Evolutionary conservation across 176 grass and related monocot species (phyloP).

Genomic region (Zoysia japonica): DNA sequence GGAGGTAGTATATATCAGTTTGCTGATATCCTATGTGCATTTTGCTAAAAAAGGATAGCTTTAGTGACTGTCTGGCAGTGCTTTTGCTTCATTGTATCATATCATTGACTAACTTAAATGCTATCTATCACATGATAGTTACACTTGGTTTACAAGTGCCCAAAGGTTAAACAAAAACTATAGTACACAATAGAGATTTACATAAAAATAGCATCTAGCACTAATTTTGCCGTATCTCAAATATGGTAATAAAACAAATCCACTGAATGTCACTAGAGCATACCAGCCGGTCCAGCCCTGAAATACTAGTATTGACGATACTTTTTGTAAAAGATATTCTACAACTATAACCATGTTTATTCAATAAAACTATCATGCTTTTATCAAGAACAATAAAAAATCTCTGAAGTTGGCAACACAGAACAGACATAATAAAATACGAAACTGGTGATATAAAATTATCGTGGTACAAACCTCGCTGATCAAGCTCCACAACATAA

Average conservation of each 20-base stretch:
- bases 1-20: background rate
- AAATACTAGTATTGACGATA: background rate
- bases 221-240: background rate
- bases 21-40: background rate
- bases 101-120: background rate
- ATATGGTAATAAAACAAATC: background rate
- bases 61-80: background rate
- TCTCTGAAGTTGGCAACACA: background rate
- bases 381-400: background rate
- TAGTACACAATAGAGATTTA: background rate
- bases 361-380: constrained; percentile 12
- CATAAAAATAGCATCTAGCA: background rate
- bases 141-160: background rate
- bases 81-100: background rate
- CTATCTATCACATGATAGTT: background rate
- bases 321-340: background rate
- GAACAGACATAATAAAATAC: background rate
- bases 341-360: background rate
- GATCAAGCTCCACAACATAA: constrained; percentile 70
- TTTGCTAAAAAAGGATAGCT: too few species aligned
- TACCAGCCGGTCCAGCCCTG: background rate
- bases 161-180: background rate
- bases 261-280: background rate
- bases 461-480: constrained; percentile 53
- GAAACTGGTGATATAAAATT: background rate